Evolutionary conservation across 768 basidiomycete genomes (phyloP), one percentile per base, ranked within the genome.

Genomic region (Tylopilus felleus): DNA sequence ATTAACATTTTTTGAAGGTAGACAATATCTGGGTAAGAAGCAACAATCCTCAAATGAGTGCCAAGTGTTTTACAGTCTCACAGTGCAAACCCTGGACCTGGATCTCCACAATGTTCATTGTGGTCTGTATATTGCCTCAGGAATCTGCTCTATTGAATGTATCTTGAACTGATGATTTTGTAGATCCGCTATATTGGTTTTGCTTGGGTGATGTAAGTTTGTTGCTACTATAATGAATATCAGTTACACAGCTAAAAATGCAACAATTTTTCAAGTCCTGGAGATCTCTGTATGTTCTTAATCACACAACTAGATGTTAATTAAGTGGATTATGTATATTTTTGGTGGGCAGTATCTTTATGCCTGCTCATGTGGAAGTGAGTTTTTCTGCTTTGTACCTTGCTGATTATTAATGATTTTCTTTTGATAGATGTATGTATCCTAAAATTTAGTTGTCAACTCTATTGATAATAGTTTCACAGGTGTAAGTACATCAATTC

Each of bases 101-200:
- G 29, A 29, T 57, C 8, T 55, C 56, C 0, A 31, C 36, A 9
- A 9, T 57, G 4, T 57, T 44, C 14, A 4, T 57, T 16, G 12
- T 56, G 4, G 56, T 56, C 1, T 2, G 58, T 29, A 23, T 13
- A 7, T 12, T 17, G 36, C 2, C 22, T 35, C 13, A 33, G 16
- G 5, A n/a, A n/a, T n/a, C n/a, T n/a, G 33, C 31, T 16, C 9
- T 7, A 36, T 22, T 25, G 2, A n/a, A 41, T n/a, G 8, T 36
- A 5, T 25, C 5, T 17, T 1, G 16, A n/a, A 36, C n/a, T 28
- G 8, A 28, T 8, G 8, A 36, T 4, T 36, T 16, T n/a, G 16
- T n/a, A 56, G 55, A 28, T 56, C 16, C 51, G 51, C 13, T 56
- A 53, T 43, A 2, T 17, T 29, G 51, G 55, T n/a, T 41, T 56